Percentiles rank a stretch among this genome's conserved stretches.
Evolutionary conservation across 73 alveolate genomes (phyloP).

Genomic region (Tetrahymena borealis): DNA sequence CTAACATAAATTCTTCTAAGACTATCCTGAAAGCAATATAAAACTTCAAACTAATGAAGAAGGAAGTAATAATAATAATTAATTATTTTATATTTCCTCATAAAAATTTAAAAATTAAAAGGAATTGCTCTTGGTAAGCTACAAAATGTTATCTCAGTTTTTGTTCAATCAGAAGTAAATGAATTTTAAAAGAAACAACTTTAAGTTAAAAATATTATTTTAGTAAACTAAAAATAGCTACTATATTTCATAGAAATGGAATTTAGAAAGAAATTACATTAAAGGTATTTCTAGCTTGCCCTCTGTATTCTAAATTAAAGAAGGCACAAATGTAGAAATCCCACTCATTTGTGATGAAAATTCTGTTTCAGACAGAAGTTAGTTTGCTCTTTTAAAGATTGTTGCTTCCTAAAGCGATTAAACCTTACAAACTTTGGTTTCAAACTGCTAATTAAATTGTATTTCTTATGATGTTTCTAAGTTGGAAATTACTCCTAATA

Average conservation of each 20-base stretch:
- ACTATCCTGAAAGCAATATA: background rate
- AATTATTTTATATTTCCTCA: background rate
- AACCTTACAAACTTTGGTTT: background rate
- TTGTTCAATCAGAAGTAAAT: background rate
- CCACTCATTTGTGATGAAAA: background rate
- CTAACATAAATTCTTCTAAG: background rate
- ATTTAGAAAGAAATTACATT: background rate
- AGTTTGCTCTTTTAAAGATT: background rate
- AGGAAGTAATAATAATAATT: background rate
- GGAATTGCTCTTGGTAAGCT: background rate
- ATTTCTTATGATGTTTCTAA: background rate
- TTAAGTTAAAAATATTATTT: background rate
- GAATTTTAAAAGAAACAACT: background rate
- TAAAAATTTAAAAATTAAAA: background rate
- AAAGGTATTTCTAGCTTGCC: background rate
- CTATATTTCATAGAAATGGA: background rate
- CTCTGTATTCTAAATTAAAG: background rate
- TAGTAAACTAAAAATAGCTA: background rate
- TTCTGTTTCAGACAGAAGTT: background rate
- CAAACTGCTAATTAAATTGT: background rate
- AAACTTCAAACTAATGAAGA: background rate
- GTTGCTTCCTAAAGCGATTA: background rate
- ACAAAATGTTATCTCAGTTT: background rate
- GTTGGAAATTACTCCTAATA: background rate
- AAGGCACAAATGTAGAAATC: background rate